A percentile compares a stretch with the other conserved stretches of the same genome.
Evolutionary conservation across 1,139 yeast genomes (phyloP).

Genomic region (Diutina mesorugosa): DNA sequence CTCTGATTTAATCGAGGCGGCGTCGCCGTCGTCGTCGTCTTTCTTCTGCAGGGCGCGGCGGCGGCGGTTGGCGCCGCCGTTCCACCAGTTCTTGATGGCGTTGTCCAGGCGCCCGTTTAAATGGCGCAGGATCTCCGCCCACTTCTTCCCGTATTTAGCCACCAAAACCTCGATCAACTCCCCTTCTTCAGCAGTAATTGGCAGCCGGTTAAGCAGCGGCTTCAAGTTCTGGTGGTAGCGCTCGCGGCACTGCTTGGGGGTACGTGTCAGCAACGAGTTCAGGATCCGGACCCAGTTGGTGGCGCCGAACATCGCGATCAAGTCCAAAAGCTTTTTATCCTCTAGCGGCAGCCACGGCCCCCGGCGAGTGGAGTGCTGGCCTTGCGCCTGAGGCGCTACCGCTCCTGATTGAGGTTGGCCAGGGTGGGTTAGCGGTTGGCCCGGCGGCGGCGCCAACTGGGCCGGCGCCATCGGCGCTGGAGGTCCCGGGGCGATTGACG

Average conservation of each 20-base stretch:
- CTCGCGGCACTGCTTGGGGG: slow-evolving; percentile 89
- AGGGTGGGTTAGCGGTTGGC: slow-evolving; percentile 1
- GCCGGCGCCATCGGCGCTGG: neutral
- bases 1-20: neutral
- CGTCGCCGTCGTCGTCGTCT: neutral
- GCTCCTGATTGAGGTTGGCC: neutral
- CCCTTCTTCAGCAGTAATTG: slow-evolving; percentile 81
- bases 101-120: slow-evolving; percentile 80
- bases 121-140: slow-evolving; percentile 93
- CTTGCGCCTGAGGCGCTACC: neutral
- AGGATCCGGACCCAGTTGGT: slow-evolving; percentile 86
- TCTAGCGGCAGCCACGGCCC: slow-evolving; percentile 3
- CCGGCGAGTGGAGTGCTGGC: neutral
- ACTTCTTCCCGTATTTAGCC: slow-evolving; percentile 68
- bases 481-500: neutral
- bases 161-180: slow-evolving; percentile 69
- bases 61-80: slow-evolving; percentile 78
- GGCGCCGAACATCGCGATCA: slow-evolving; percentile 68
- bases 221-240: slow-evolving; percentile 86
- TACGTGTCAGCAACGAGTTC: slow-evolving; percentile 57
- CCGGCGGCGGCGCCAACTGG: neutral
- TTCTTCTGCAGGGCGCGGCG: slow-evolving; percentile 15
- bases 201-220: slow-evolving; percentile 70
- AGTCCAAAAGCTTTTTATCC: slow-evolving; percentile 40
- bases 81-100: slow-evolving; percentile 96